Conservation (phyloP, 1,284 basidiomycete genomes). For the Grifola frondosa region DNA sequence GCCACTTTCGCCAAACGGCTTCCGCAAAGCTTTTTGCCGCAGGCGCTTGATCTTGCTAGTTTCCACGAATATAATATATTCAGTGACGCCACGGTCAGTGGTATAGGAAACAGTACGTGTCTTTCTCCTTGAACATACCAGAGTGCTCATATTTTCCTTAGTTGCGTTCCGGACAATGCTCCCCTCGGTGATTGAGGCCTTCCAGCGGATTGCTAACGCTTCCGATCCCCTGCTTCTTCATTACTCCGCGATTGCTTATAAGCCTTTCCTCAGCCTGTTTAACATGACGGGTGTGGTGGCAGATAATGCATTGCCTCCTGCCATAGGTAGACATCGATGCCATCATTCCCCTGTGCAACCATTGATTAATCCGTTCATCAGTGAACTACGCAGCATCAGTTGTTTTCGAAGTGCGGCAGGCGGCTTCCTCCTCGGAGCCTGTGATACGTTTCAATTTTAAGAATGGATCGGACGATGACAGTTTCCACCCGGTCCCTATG, state of each 20-base stretch:
- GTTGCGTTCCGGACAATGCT: slow-evolving; percentile 49
- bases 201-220: slow-evolving; percentile 43
- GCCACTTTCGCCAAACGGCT: slow-evolving; percentile 33
- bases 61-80: slow-evolving; percentile 54
- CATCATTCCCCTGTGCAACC: not conserved
- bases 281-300: slow-evolving; percentile 45
- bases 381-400: slow-evolving; percentile 48
- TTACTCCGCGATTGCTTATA: slow-evolving; percentile 48
- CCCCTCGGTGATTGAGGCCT: slow-evolving; percentile 42
- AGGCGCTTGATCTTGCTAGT: slow-evolving; percentile 47
- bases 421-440: slow-evolving; percentile 26
- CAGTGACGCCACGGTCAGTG: slow-evolving; percentile 34
- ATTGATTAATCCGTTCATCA: slow-evolving; percentile 13
- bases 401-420: slow-evolving; percentile 40
- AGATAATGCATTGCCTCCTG: slow-evolving; percentile 31
- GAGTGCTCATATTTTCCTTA: slow-evolving; percentile 9
- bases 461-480: slow-evolving; percentile 43
- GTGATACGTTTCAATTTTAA: slow-evolving; percentile 63
- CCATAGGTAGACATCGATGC: slow-evolving; percentile 32
- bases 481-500: slow-evolving; percentile 29
- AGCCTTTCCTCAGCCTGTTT: slow-evolving; percentile 54
- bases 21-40: slow-evolving; percentile 34
- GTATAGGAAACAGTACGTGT: slow-evolving; percentile 38
- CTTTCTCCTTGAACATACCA: not conserved
- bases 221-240: slow-evolving; percentile 43